Base-by-base conservation (phyloP, 768 basidiomycete genomes). In the Trametes coccinea region DNA sequence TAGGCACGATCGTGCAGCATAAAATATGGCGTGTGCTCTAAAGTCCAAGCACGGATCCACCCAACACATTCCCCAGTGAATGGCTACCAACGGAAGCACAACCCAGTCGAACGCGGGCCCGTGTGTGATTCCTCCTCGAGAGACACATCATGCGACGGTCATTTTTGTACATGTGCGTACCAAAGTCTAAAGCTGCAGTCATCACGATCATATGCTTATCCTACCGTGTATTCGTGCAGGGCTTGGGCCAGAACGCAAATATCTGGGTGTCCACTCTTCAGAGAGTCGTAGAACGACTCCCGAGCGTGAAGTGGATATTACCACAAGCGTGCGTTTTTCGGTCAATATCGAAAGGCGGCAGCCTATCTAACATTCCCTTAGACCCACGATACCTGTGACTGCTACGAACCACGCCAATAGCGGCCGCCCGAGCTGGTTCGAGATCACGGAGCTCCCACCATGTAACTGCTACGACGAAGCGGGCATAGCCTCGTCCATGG, bases 361-460 rank as follows among this genome's bases (percentile, higher is more conserved):
- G 2, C 34, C 11, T 37, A 6, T 5, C 5, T 37, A 37, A 6
- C 34, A 6, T 11, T 37, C 5, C 34, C 34, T 6, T 6, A 37
- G 34, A 11, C 34, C 34, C 34, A 11, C 34, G 34, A 11, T 5
- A 6, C 34, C 34, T 37, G 6, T 37, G 5, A 11, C 6, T 37
- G 5, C 34, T 37, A 6, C 34, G 34, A 6, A 37, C 34, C 22
- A 22, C 22, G 22, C 22, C 34, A 37, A 37, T 37, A 11, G 34
- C 34, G 34, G 60, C 8, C 72, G 74, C 13, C 73, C 78, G 2
- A 75, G 75, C 48, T 82, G 80, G 80, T 82, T 81, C 65, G 70
- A 80, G 62, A 72, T 81, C 29, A 61, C 68, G 2, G 66, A 63
- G 17, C 67, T 80, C 8, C 79, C 78, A 7, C 79, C 80, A 0